Evolutionary conservation across 2,329 filamentous ascomycete species (phyloP), one percentile per base, ranked within the genome.

Genomic region (Plenodomus lindquistii): DNA sequence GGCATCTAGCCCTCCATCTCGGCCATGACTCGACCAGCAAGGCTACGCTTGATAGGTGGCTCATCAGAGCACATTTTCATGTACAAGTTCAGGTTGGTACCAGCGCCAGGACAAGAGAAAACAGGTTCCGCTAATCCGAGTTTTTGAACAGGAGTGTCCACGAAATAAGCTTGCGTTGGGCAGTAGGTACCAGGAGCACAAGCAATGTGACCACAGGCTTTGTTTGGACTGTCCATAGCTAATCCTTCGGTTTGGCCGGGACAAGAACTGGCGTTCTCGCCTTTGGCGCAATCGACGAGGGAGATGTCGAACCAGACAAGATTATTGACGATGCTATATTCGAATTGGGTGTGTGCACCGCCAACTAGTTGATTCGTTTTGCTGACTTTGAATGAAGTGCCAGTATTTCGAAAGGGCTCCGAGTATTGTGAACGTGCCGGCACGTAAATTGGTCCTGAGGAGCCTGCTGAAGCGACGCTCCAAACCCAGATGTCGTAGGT

Each of bases 241-340:
- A 66, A 41, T 3, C 64, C 62, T 21, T 52, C 53, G 13, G 55
- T 53, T 13, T 61, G 56, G 1, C 63, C 63, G 1, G 62, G 64
- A 46, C 62, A 67, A 27, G 48, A 39, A 13, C 22, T 48, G 2
- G 60, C 58, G 18, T 42, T 52, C 36, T 63, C 48, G 34, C 57
- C 61, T 6, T 57, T 48, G 3, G 61, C 62, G 41, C 63, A 67
- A 44, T 67, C 52, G 41, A 67, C 62, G 19, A 65, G 61, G 1
- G 62, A 65, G 42, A 67, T 61, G 42, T 67, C 61, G 50, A 59
- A 67, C 56, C 57, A 67, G 18, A 67, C 22, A 27, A 55, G 47
- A 38, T 45, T 48, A 13, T 41, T 44, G 13, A 47, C 48, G 31
- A 63, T 56, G 46, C 52, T 55, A 54, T 67, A 67, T 20, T 67